A percentile compares a stretch with the other conserved stretches of the same genome.
Conservation (phyloP, 179 eudicot genomes). For the Pouteria campechiana region DNA sequence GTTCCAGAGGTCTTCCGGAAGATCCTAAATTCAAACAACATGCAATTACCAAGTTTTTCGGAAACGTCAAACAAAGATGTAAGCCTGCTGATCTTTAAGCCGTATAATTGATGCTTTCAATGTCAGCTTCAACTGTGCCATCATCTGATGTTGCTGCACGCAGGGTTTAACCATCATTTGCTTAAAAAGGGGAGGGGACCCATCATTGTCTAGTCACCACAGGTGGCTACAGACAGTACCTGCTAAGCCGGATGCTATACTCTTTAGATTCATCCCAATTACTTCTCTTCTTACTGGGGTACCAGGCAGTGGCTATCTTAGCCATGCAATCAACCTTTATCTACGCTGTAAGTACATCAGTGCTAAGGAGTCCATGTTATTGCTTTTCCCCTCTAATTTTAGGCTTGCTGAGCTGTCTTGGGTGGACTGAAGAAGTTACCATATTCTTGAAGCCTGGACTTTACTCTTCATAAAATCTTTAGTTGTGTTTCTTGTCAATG, state of each 20-base stretch:
- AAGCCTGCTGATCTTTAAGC: conserved; percentile 13
- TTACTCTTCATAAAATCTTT: too few relatives aligned
- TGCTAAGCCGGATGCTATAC: conserved; percentile 80
- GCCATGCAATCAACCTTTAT: conserved; percentile 94
- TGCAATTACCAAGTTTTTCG: conserved; percentile 62
- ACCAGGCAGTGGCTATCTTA: conserved; percentile 93
- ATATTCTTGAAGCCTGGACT: too few relatives aligned
- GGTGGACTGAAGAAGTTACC: too few relatives aligned
- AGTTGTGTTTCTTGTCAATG: too few relatives aligned
- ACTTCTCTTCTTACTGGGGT: conserved; percentile 89
- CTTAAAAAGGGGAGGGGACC: conserved; percentile 93
- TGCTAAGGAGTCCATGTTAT: too few relatives aligned
- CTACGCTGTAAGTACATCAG: conserved; percentile 81
- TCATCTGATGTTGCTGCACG: too few relatives aligned
- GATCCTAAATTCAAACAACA: conserved; percentile 56
- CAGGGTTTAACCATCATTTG: conserved; percentile 87
- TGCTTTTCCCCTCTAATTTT: background rate
- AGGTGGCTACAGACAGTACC: conserved; percentile 93
- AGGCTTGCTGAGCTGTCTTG: background rate
- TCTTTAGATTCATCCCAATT: conserved; percentile 85
- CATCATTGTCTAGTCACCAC: conserved; percentile 62
- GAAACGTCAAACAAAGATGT: conserved; percentile 94
- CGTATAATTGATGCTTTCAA: background rate
- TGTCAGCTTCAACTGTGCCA: background rate
- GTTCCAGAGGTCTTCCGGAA: conserved; percentile 81